These are phyloP conservation scores for Amanita exitialis DNA, from an alignment of 768 basidiomycete genomes.

Conservation along the genomic window DNA sequence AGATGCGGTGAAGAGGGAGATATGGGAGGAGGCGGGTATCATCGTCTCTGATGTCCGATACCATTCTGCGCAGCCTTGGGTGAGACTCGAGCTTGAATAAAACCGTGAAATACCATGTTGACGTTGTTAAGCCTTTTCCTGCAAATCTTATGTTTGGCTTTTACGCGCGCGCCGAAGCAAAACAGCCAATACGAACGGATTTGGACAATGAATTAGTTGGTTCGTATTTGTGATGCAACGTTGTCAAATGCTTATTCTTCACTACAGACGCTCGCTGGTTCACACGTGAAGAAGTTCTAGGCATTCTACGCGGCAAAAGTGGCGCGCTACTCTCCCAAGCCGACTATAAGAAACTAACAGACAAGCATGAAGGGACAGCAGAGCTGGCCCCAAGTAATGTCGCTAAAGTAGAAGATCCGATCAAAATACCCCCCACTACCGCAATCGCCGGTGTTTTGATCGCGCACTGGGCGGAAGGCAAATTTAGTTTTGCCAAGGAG, in stretches of 20 bases:
- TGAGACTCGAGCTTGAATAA: constrained; percentile 19
- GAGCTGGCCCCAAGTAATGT: constrained; percentile 4
- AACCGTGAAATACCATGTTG: neutral
- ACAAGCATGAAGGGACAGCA: constrained; percentile 22
- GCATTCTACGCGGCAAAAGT: constrained; percentile 45
- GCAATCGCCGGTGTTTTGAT: constrained; percentile 86
- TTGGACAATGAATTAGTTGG: constrained; percentile 95
- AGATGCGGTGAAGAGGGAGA: constrained; percentile 85
- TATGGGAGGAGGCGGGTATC: constrained; percentile 96
- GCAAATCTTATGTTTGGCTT: constrained; percentile 88
- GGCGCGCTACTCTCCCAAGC: constrained; percentile 38
- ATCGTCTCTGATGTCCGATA: constrained; percentile 75
- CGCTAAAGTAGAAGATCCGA: constrained; percentile 32
- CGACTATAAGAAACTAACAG: constrained; percentile 42
- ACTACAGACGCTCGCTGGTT: constrained; percentile 81
- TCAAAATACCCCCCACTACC: constrained; percentile 66
- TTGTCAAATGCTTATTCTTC: neutral
- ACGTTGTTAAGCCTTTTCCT: constrained; percentile 64
- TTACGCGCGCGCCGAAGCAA: constrained; percentile 67
- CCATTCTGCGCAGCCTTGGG: constrained; percentile 85
- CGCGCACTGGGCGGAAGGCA: constrained; percentile 67
- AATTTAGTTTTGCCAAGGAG: constrained; percentile 25
- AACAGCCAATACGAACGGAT: constrained; percentile 69
- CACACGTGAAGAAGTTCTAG: constrained; percentile 59
- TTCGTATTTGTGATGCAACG: constrained; percentile 20